phyloP scores from a whole-genome alignment of 129 eudicot genomes.

The Artemisia annua region DNA sequence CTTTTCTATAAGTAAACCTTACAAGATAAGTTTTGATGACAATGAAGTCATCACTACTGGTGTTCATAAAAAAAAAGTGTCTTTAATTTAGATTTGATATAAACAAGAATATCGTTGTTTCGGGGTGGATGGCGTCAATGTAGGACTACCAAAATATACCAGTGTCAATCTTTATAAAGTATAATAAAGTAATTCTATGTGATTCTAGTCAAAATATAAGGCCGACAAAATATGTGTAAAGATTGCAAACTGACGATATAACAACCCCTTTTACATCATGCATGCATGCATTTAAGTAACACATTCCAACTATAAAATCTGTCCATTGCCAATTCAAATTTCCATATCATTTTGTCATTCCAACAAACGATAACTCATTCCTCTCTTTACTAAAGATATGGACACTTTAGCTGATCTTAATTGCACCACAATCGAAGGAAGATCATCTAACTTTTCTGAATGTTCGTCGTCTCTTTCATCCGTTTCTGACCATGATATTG shows the following conservation, averaged over 20 bases:
- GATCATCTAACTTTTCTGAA: conserved; percentile 22
- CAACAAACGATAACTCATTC: conserved; percentile 5
- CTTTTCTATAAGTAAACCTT: background rate
- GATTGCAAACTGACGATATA: no score
- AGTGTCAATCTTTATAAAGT: no score
- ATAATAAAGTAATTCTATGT: background rate
- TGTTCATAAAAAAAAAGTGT: no score
- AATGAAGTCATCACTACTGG: background rate
- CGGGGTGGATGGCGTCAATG: no score
- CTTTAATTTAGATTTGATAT: no score
- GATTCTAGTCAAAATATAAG: no score
- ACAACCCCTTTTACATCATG: conserved; percentile 5
- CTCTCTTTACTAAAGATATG: conserved; percentile 7
- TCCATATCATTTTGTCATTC: background rate
- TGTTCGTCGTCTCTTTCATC: conserved; percentile 22
- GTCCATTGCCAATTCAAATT: background rate
- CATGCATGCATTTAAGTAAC: background rate
- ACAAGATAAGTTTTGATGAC: background rate
- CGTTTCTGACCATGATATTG: conserved; percentile 49
- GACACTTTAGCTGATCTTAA: background rate
- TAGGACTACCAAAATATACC: no score
- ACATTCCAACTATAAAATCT: conserved; percentile 10
- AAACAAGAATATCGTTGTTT: no score
- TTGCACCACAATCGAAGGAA: background rate
- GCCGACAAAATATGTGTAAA: no score